Evolutionary conservation across 768 basidiomycete genomes (phyloP).

Genomic region (Boletus eberwhitei): DNA sequence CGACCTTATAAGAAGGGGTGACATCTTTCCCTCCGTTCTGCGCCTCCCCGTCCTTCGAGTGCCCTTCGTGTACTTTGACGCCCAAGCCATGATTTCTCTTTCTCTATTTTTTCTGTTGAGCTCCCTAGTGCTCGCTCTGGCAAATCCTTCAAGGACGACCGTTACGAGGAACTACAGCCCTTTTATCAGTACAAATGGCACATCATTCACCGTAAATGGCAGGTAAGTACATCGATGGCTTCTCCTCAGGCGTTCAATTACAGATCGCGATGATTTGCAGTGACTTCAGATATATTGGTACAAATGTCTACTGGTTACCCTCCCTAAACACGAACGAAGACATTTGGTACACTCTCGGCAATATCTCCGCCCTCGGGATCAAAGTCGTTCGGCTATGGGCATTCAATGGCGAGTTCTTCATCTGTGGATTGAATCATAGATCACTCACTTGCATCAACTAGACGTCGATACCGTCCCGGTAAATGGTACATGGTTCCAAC

Average conservation of each 20-base stretch:
- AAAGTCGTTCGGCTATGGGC: constrained; percentile 67
- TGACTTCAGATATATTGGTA: constrained; percentile 45
- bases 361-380: constrained; percentile 54
- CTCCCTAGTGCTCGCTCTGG: constrained; percentile 31
- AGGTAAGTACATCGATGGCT: constrained; percentile 32
- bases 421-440: neutral
- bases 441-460: constrained; percentile 21
- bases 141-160: constrained; percentile 33
- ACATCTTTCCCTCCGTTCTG: neutral
- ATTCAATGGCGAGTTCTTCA: constrained; percentile 52
- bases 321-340: constrained; percentile 52
- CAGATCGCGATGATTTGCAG: constrained; percentile 32
- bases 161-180: constrained; percentile 30
- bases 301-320: constrained; percentile 67
- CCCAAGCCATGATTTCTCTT: constrained; percentile 37
- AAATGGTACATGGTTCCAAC: constrained; percentile 64
- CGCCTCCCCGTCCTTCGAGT: neutral
- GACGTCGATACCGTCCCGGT: constrained; percentile 52
- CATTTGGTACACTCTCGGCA: constrained; percentile 53
- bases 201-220: constrained; percentile 54
- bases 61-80: constrained; percentile 5
- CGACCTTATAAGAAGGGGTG: constrained; percentile 17
- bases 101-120: constrained; percentile 27
- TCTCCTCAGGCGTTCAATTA: neutral
- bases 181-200: constrained; percentile 45